These are phyloP conservation scores for Kluyveromyces sp. DNA, from an alignment of 1,139 yeast species.

Conservation along the genomic window DNA sequence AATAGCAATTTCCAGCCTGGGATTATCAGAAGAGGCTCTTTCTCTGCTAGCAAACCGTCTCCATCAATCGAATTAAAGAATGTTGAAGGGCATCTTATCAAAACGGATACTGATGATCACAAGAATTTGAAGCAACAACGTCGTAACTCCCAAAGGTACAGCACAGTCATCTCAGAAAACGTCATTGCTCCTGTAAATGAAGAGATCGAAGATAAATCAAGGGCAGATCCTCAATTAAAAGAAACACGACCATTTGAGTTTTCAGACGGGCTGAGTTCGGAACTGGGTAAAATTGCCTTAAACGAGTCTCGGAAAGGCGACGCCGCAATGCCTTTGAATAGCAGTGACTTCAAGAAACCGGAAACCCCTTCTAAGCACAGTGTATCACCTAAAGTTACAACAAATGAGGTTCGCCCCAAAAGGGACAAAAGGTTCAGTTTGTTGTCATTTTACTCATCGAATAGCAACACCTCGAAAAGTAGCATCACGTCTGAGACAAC, in stretches of 20 bases:
- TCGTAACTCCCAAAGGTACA: slow-evolving; percentile 17
- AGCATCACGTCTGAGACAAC: slow-evolving; percentile 17
- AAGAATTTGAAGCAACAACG: slow-evolving; percentile 11
- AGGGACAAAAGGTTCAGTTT: slow-evolving; percentile 22
- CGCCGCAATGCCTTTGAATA: background rate
- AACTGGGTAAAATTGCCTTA: background rate
- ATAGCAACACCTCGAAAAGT: slow-evolving; percentile 18
- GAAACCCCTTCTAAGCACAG: too few species aligned
- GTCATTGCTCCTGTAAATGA: slow-evolving; percentile 17
- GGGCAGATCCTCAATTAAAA: too few species aligned
- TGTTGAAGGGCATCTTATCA: slow-evolving; percentile 34
- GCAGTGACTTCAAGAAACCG: background rate
- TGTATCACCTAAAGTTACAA: background rate
- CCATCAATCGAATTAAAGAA: slow-evolving; percentile 32
- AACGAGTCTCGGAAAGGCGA: slow-evolving; percentile 1
- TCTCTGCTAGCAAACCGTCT: slow-evolving; percentile 22
- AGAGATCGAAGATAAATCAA: slow-evolving; percentile 11
- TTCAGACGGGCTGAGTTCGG: too few species aligned
- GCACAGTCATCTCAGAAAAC: slow-evolving; percentile 15
- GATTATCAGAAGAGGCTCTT: slow-evolving; percentile 19
- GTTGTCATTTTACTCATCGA: slow-evolving; percentile 25
- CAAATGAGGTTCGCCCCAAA: background rate
- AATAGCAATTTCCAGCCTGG: slow-evolving; percentile 17
- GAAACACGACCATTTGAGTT: background rate
- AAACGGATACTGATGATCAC: slow-evolving; percentile 19